Conservation (phyloP, 129 eudicot genomes). For the Chrysanthemum seticuspe region DNA sequence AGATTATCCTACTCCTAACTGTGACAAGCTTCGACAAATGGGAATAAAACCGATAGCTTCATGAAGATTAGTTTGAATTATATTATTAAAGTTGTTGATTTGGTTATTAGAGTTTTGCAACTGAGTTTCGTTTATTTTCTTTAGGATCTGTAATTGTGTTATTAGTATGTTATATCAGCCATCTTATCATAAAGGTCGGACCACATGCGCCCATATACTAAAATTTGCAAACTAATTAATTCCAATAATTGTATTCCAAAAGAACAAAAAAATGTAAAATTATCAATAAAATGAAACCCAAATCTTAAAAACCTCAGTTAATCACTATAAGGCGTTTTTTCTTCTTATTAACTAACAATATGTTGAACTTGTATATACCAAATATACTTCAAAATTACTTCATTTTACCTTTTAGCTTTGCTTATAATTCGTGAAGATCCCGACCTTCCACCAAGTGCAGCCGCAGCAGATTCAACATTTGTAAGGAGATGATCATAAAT, state of each 20-base stretch:
- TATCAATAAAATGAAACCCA: not conserved
- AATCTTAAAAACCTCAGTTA: conserved; percentile 5
- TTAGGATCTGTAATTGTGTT: no score
- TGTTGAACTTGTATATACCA: conserved; percentile 11
- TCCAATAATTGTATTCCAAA: conserved; percentile 14
- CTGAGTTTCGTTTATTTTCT: no score
- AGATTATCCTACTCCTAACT: no score
- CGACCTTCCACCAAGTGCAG: conserved; percentile 74
- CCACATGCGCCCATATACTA: not conserved
- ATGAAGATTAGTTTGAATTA: no score
- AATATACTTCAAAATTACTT: not conserved
- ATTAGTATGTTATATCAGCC: no score
- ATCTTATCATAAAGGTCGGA: no score
- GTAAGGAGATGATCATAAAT: conserved; percentile 82
- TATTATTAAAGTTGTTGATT: no score
- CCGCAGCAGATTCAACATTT: conserved; percentile 86
- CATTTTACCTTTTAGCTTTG: conserved; percentile 24
- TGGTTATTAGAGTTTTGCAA: no score
- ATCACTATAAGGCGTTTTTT: not conserved
- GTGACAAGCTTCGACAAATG: no score
- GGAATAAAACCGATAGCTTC: no score
- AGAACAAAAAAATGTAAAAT: not conserved
- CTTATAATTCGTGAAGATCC: conserved; percentile 23
- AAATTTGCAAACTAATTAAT: not conserved
- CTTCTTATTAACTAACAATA: not conserved